Conservation (phyloP, 768 basidiomycete genomes). For the Chlorophyllum brunneum region DNA sequence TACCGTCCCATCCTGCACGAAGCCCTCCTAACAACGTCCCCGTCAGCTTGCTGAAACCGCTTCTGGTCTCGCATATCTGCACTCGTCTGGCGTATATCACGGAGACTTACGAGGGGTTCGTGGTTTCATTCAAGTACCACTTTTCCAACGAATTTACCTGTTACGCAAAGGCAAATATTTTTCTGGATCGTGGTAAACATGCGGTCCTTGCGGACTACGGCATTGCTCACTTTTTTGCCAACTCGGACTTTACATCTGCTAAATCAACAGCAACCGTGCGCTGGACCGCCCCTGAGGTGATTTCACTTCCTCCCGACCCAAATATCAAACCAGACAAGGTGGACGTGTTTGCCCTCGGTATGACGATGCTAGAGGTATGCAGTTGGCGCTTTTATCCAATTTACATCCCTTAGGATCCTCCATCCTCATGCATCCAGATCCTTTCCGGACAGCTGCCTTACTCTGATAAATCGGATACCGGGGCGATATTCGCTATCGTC, state of each 20-base stretch:
- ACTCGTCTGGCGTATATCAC: constrained; percentile 20
- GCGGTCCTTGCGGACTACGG: constrained; percentile 26
- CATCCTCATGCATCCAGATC: neutral
- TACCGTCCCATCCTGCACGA: neutral
- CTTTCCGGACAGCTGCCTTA: neutral
- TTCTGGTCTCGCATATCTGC: constrained; percentile 22
- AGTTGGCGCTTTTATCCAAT: no score
- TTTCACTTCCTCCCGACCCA: constrained; percentile 18
- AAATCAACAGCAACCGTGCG: constrained; percentile 22
- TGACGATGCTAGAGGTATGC: constrained; percentile 28
- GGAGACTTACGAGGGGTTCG: constrained; percentile 25
- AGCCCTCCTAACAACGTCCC: neutral
- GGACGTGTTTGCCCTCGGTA: constrained; percentile 25
- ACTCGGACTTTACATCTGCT: constrained; percentile 20
- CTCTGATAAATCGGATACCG: constrained; percentile 4
- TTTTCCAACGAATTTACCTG: neutral
- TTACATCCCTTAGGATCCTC: no score
- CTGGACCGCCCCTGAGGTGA: constrained; percentile 31
- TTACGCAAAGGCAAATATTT: constrained; percentile 22
- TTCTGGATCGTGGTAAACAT: constrained; percentile 19
- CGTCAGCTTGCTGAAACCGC: constrained; percentile 12
- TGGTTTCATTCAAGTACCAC: neutral
- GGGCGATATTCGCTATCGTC: neutral
- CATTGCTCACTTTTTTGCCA: constrained; percentile 21
- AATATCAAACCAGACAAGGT: constrained; percentile 14